These are phyloP conservation scores for Vararia minispora DNA, from an alignment of 768 basidiomycete species.

Conservation along the genomic window DNA sequence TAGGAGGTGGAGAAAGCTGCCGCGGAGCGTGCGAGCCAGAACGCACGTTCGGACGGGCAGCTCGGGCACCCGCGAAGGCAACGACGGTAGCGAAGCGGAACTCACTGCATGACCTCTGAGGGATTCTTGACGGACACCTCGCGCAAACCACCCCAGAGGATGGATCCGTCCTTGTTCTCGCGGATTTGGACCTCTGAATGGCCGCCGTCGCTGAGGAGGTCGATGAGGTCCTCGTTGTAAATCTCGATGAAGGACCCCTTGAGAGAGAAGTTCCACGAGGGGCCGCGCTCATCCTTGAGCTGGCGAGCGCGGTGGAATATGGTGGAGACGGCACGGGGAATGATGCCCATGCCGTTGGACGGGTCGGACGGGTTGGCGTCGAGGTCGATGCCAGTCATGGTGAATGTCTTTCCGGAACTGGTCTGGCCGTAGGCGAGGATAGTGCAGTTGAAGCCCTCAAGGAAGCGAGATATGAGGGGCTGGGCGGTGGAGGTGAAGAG, in stretches of 20 bases:
- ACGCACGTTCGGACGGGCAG: no score
- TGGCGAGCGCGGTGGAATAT: conserved; percentile 76
- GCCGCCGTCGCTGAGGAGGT: conserved; percentile 69
- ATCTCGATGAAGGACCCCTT: conserved; percentile 96
- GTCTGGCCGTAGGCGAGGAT: conserved; percentile 98
- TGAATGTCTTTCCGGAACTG: conserved; percentile 92
- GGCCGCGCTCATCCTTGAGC: conserved; percentile 64
- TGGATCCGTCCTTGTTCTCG: conserved; percentile 94
- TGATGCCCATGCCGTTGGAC: conserved; percentile 84
- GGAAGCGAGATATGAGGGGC: conserved; percentile 76
- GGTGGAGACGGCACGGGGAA: conserved; percentile 83
- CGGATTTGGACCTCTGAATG: conserved; percentile 88
- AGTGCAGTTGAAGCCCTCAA: conserved; percentile 96
- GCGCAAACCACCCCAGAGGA: conserved; percentile 92
- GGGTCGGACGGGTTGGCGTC: conserved; percentile 79
- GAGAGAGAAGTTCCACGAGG: conserved; percentile 65
- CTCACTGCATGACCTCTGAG: conserved; percentile 87
- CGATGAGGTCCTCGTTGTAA: conserved; percentile 98
- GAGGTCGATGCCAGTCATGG: conserved; percentile 94
- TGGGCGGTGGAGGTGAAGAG: conserved; percentile 80
- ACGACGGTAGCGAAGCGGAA: conserved; percentile 13
- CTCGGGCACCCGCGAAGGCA: no score
- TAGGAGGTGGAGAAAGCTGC: no score
- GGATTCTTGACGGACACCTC: conserved; percentile 83
- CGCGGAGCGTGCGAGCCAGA: no score